These are phyloP conservation scores for Pseudopyrenochaeta lycopersici DNA, from an alignment of 2,329 filamentous ascomycete species.

Conservation along the genomic window DNA sequence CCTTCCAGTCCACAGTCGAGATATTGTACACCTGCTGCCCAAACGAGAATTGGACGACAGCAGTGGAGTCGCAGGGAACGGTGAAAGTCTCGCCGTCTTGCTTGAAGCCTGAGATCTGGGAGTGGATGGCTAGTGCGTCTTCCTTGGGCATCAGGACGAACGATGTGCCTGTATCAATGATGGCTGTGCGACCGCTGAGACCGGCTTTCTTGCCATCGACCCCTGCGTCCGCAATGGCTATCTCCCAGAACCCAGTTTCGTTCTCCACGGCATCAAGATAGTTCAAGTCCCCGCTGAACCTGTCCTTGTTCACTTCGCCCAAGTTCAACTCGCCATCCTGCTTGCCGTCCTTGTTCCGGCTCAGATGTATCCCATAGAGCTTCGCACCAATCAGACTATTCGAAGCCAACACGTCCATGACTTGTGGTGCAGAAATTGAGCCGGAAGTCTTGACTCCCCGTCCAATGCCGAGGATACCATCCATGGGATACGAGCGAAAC, in stretches of 20 bases:
- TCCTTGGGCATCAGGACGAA: constrained; percentile 76
- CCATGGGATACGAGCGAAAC: constrained; percentile 82
- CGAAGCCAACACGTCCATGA: constrained; percentile 69
- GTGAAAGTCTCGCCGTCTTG: constrained; percentile 69
- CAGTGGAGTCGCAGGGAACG: constrained; percentile 75
- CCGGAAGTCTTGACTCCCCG: constrained; percentile 60
- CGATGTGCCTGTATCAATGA: constrained; percentile 85
- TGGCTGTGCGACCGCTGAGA: constrained; percentile 66
- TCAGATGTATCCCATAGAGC: constrained; percentile 75
- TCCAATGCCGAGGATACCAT: constrained; percentile 84
- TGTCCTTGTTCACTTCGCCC: constrained; percentile 72
- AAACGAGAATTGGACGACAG: constrained; percentile 71
- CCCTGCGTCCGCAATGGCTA: constrained; percentile 71
- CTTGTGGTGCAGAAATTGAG: constrained; percentile 64
- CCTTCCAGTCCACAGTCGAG: constrained; percentile 76
- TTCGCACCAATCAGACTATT: constrained; percentile 69
- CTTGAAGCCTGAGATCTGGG: constrained; percentile 69
- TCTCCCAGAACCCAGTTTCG: constrained; percentile 73
- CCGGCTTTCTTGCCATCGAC: constrained; percentile 64
- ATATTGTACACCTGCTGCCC: constrained; percentile 73
- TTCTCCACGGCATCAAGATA: constrained; percentile 67
- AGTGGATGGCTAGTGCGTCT: constrained; percentile 74
- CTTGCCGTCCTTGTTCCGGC: constrained; percentile 69
- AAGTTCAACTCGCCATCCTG: constrained; percentile 82
- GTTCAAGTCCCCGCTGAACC: constrained; percentile 72